Base-by-base conservation (phyloP, 176 grass and related monocot species). In the Otatea glauca region DNA sequence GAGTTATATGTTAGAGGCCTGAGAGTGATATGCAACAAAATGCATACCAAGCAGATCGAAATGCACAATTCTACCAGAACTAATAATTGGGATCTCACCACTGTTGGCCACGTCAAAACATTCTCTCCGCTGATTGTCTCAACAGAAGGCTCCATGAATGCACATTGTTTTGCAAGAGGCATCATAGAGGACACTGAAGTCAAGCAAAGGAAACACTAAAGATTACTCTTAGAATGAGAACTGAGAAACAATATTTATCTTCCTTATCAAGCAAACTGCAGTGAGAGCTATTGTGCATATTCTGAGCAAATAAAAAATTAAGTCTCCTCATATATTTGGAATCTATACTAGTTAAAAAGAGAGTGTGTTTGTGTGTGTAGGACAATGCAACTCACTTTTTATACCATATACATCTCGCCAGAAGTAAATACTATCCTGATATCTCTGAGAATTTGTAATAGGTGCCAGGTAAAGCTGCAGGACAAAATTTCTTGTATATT, bases 321-420 rank as follows among this genome's bases (percentile, higher is more conserved):
- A 47, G 53, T 35, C 11, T 21, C 38, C 61, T 43, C 41, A 43
- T 61, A 78, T 21, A 37, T 63, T 41, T 3, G 11, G 53, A 82
- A 71, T 61, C 11, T 64, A 73, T 29, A 81, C 21, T 55, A 37
- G 44, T 29, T 29, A 29, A 29, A 29, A 29, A 1, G 29, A 1
- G 29, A 1, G 29, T 29, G 29, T 29, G 29, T 29, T n/a, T 29
- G 29, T 29, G 29, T 29, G 29, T 29, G 29, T 29, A 1, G 29
- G 29, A 29, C 29, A 29, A 29, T 29, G 29, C 29, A 29, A 96
- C 91, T 99, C 77, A 99, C 96, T 99, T 83, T 94, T 99, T 78
- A 99, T 96, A 63, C 96, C 96, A 83, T 99, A 96, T 55, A 99
- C 96, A 89, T 99, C 91, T 64, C 58, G 89, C 96, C 96, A 96